Base-by-base conservation (phyloP, 495 filamentous ascomycete species). In the Lasiosphaeriaceae sp. region DNA sequence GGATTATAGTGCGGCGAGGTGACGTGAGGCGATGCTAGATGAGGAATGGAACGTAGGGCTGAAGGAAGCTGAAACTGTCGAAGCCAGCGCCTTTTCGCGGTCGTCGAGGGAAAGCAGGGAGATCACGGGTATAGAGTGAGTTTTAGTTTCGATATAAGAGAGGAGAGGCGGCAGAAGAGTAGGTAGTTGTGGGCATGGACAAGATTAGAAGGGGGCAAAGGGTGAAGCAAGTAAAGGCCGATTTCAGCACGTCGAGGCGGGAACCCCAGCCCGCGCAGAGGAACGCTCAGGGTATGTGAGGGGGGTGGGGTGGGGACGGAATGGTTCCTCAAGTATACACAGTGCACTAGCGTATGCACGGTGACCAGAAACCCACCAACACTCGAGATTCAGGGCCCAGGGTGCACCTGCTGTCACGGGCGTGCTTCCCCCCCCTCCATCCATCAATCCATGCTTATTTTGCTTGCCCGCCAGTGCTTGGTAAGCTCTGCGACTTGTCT, bases 261-360 rank as follows among this genome's bases (percentile, higher is more conserved):
- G 50, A 39, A 5, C 19, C 46, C 22, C 6, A 46, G 46, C n/a
- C 46, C 44, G 11, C 6, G 16, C 11, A 2, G 37, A 24, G 37
- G 24, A 21, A 31, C 20, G 44, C 47, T 17, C 26, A 31, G 26
- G 26, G 26, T 31, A 31, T 49, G 54, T 37, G 45, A 47, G 55
- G 47, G 35, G 21, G 54, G 44, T 14, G 29, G 39, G 46, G 9
- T 16, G 44, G 54, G 54, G 31, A 46, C 47, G n/a, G 47, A 35
- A 56, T 22, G 11, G 44, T 47, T 31, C 26, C 26, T 17, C 17
- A n/a, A n/a, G n/a, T n/a, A n/a, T n/a, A n/a, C n/a, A n/a, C n/a
- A n/a, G n/a, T 20, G 49, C 26, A 12, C n/a, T 43, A 43, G 39
- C 39, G 39, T 43, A 48, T 58, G 55, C 55, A 58, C 49, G 41